phyloP scores from a whole-genome alignment of 139 green algal species.

The Closterium sp. region DNA sequence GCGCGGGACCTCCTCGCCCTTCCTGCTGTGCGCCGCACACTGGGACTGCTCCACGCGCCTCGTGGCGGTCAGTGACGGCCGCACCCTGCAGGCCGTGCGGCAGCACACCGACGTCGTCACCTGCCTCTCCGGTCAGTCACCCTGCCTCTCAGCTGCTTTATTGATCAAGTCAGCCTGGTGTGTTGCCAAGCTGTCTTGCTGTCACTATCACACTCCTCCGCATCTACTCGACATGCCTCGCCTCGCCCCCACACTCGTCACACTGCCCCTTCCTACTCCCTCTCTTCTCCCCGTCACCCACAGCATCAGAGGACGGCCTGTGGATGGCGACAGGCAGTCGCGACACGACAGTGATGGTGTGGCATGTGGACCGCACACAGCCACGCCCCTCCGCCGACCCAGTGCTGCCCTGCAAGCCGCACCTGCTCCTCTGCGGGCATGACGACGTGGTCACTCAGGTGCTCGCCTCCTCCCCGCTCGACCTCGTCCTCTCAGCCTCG shows the following conservation, averaged over 20 bases:
- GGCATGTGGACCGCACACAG: constrained; percentile 43
- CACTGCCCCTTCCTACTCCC: background rate
- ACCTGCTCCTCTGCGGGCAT: constrained; percentile 63
- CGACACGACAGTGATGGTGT: constrained; percentile 72
- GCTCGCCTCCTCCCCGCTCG: constrained; percentile 56
- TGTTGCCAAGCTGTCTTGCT: background rate
- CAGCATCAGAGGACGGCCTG: background rate
- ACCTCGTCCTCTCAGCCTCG: constrained; percentile 53
- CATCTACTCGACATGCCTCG: background rate
- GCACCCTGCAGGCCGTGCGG: constrained; percentile 54
- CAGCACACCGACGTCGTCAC: constrained; percentile 67
- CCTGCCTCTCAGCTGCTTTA: background rate
- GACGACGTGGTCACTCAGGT: constrained; percentile 59
- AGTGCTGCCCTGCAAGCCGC: constrained; percentile 36
- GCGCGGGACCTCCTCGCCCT: background rate
- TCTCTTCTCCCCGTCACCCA: background rate
- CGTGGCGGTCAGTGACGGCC: background rate
- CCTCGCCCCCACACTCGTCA: background rate
- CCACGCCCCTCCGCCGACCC: background rate
- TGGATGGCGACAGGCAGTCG: constrained; percentile 57
- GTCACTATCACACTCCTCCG: background rate
- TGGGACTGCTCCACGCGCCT: constrained; percentile 21
- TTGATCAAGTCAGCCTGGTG: background rate
- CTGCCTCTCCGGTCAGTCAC: constrained; percentile 31
- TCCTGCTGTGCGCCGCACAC: constrained; percentile 6